These are phyloP conservation scores for Linderina pennispora DNA, from an alignment of 192 early-diverging fungal species.

Conservation along the genomic window DNA sequence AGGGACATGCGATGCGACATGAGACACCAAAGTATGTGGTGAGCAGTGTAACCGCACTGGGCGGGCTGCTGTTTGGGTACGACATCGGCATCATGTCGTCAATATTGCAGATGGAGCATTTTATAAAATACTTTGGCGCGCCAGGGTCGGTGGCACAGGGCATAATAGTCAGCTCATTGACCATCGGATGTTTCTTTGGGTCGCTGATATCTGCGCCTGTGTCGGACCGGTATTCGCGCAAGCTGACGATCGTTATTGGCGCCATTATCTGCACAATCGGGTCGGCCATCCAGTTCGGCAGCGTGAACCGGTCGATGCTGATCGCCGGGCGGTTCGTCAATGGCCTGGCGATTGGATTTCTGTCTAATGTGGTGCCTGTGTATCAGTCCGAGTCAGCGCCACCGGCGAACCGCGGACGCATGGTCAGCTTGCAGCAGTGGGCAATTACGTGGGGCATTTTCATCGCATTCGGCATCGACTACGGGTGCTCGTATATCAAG, in stretches of 20 bases:
- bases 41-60: constrained; percentile 12
- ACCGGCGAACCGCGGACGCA: constrained; percentile 45
- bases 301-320: constrained; percentile 27
- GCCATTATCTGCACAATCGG: constrained; percentile 40
- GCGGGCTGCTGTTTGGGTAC: constrained; percentile 20
- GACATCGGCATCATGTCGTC: constrained; percentile 23
- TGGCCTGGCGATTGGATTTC: constrained; percentile 42
- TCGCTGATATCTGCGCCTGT: constrained; percentile 56
- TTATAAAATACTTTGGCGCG: constrained; percentile 42
- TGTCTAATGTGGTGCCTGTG: constrained; percentile 34
- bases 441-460: constrained; percentile 53
- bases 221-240: constrained; percentile 59
- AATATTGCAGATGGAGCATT: constrained; percentile 47
- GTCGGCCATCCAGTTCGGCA: constrained; percentile 38
- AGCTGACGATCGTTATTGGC: constrained; percentile 41
- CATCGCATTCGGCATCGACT: constrained; percentile 55
- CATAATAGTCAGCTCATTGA: constrained; percentile 56
- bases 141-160: constrained; percentile 45
- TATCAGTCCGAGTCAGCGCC: constrained; percentile 50
- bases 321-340: constrained; percentile 32
- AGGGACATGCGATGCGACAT: constrained; percentile 11
- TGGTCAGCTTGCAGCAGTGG: constrained; percentile 48
- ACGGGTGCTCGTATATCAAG: constrained; percentile 51
- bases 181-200: constrained; percentile 66
- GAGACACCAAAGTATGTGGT: constrained; percentile 16